phyloP scores from a whole-genome alignment of 106 monocot species.

The Acorus gramineus region DNA sequence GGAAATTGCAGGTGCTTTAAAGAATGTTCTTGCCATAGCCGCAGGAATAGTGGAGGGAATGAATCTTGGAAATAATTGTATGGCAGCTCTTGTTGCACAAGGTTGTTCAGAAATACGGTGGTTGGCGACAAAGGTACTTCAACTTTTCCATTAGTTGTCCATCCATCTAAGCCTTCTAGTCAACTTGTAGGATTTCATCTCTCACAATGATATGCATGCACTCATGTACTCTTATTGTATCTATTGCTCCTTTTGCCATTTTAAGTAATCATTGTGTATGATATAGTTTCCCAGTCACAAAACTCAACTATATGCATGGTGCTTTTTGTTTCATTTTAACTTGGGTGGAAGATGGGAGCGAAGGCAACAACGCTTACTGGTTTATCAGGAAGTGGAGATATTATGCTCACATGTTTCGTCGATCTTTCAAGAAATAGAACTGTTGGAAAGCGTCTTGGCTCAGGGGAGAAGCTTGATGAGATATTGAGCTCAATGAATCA shows the following conservation, averaged over 20 bases:
- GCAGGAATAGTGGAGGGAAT: conserved; percentile 95
- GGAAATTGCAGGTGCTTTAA: conserved; percentile 85
- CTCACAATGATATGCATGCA: too few relatives aligned
- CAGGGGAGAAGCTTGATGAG: conserved; percentile 89
- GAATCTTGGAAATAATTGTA: conserved; percentile 97
- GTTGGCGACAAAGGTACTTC: conserved; percentile 71
- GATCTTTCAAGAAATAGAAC: conserved; percentile 96
- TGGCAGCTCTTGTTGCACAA: conserved; percentile 95
- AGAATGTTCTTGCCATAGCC: conserved; percentile 97
- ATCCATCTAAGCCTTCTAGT: neutral
- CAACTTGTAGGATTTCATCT: too few relatives aligned
- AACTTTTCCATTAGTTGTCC: neutral
- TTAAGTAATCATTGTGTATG: too few relatives aligned
- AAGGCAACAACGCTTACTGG: conserved; percentile 87
- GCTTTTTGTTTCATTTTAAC: conserved; percentile 7
- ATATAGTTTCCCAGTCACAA: too few relatives aligned
- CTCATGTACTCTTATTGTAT: too few relatives aligned
- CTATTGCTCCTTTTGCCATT: too few relatives aligned
- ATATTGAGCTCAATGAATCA: conserved; percentile 92
- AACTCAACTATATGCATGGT: neutral
- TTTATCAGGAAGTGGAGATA: conserved; percentile 92
- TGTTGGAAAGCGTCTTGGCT: conserved; percentile 81
- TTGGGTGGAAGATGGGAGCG: conserved; percentile 76
- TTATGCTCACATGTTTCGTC: conserved; percentile 98
- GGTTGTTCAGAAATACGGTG: conserved; percentile 97